Percentiles rank a stretch among this genome's conserved stretches.
Conservation (phyloP, 345 rosid genomes). For the Ricinus communis region DNA sequence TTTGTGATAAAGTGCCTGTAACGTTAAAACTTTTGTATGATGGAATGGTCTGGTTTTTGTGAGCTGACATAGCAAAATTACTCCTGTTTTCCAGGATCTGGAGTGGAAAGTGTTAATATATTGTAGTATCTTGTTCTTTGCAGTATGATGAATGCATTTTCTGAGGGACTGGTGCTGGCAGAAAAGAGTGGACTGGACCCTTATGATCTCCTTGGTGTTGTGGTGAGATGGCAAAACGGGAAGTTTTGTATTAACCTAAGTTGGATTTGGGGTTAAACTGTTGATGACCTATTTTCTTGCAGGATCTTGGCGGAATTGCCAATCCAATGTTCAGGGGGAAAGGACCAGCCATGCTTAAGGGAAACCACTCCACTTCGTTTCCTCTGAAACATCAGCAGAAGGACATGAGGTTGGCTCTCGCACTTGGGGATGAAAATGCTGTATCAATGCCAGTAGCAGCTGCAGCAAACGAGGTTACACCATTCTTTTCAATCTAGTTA, state of each 20-base stretch:
- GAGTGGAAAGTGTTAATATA: neutral
- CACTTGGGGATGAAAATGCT: slow-evolving; percentile 93
- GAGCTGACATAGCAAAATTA: neutral
- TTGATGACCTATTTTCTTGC: slow-evolving; percentile 24
- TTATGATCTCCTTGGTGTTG: slow-evolving; percentile 58
- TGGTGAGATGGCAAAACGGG: slow-evolving; percentile 50
- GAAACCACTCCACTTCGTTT: slow-evolving; percentile 65
- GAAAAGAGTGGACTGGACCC: slow-evolving; percentile 79
- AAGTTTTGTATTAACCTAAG: neutral
- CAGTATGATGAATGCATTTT: slow-evolving; percentile 92
- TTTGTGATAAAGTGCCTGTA: neutral
- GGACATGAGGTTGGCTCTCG: slow-evolving; percentile 91
- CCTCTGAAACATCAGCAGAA: slow-evolving; percentile 95
- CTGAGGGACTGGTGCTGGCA: slow-evolving; percentile 86
- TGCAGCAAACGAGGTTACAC: slow-evolving; percentile 77
- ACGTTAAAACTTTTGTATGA: neutral
- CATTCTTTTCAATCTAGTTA: slow-evolving; percentile 13
- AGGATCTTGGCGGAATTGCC: slow-evolving; percentile 81
- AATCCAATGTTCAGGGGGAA: slow-evolving; percentile 86
- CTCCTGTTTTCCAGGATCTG: neutral
- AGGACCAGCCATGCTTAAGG: slow-evolving; percentile 79
- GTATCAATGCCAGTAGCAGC: slow-evolving; percentile 93
- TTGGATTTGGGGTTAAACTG: neutral
- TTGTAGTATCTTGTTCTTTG: neutral
- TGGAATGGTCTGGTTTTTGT: neutral